These are phyloP conservation scores for Annona squamosa DNA, from an alignment of 164 flowering plant genomes.

Conservation along the genomic window DNA sequence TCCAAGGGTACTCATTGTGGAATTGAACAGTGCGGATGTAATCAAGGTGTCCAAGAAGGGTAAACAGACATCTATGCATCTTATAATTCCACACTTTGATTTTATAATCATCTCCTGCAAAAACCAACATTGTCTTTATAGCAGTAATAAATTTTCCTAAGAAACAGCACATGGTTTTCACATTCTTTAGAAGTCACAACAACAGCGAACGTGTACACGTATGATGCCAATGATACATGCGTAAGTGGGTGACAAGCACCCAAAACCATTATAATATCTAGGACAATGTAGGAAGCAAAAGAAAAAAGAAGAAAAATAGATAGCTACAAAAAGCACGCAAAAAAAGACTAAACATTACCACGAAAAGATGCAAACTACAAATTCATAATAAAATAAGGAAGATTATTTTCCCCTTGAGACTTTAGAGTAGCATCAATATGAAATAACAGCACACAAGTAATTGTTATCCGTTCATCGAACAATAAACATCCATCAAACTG, in stretches of 20 bases:
- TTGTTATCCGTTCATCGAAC: too few species aligned
- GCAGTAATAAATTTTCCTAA: not conserved
- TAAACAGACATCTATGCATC: conserved; percentile 63
- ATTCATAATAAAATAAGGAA: too few species aligned
- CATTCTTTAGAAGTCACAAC: not conserved
- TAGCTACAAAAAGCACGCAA: too few species aligned
- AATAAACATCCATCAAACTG: too few species aligned
- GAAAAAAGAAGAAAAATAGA: too few species aligned
- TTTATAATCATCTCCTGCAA: conserved; percentile 94
- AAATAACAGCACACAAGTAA: too few species aligned
- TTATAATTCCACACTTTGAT: conserved; percentile 91
- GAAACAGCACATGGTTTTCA: not conserved
- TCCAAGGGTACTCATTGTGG: conserved; percentile 85
- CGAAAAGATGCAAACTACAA: too few species aligned
- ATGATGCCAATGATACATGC: not conserved
- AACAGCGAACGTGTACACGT: not conserved
- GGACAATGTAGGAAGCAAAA: not conserved
- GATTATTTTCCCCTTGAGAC: too few species aligned
- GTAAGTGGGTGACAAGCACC: not conserved
- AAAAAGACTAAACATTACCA: too few species aligned
- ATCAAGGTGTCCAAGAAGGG: conserved; percentile 88
- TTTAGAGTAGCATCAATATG: too few species aligned
- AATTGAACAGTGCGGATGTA: conserved; percentile 92
- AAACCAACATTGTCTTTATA: not conserved
- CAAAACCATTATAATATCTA: not conserved